Percentiles rank a stretch among this genome's conserved stretches.
Conservation (phyloP, 1,284 basidiomycete genomes). For the Pyrrhoderma lamaoense region DNA sequence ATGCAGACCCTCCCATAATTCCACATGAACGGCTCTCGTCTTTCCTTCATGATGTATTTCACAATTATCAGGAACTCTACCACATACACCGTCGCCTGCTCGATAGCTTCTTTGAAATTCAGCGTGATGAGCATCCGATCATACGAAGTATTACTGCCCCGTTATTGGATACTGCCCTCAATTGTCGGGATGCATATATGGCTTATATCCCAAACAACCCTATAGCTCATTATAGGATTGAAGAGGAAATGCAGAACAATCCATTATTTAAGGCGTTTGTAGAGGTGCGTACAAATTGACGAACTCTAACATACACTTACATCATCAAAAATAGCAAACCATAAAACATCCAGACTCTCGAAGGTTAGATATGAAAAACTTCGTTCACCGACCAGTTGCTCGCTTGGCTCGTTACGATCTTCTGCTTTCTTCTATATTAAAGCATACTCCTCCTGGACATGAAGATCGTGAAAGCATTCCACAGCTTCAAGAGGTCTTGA, state of each 20-base stretch:
- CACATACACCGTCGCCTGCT: conserved; percentile 69
- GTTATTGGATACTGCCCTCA: conserved; percentile 82
- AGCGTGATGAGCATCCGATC: conserved; percentile 83
- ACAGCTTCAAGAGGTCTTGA: conserved; percentile 80
- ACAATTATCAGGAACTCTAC: conserved; percentile 82
- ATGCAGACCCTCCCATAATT: conserved; percentile 72
- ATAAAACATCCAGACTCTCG: conserved; percentile 70
- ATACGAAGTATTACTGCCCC: conserved; percentile 82
- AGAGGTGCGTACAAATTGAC: conserved; percentile 46
- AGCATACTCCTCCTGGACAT: conserved; percentile 64
- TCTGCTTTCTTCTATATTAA: conserved; percentile 72
- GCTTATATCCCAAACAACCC: conserved; percentile 93
- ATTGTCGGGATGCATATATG: conserved; percentile 91
- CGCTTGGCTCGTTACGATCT: conserved; percentile 86
- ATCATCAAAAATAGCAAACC: conserved; percentile 43
- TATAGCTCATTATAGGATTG: conserved; percentile 85
- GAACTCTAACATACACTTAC: background rate
- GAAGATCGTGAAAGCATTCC: conserved; percentile 77
- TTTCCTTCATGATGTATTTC: conserved; percentile 89
- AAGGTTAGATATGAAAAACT: conserved; percentile 79
- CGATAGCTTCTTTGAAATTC: conserved; percentile 76
- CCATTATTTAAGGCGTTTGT: conserved; percentile 75
- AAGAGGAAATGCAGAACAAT: conserved; percentile 82
- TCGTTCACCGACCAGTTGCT: conserved; percentile 84
- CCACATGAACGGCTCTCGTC: conserved; percentile 61